Base-by-base conservation (phyloP, 495 filamentous ascomycete genomes). In the Lasiosphaeria hispida region DNA sequence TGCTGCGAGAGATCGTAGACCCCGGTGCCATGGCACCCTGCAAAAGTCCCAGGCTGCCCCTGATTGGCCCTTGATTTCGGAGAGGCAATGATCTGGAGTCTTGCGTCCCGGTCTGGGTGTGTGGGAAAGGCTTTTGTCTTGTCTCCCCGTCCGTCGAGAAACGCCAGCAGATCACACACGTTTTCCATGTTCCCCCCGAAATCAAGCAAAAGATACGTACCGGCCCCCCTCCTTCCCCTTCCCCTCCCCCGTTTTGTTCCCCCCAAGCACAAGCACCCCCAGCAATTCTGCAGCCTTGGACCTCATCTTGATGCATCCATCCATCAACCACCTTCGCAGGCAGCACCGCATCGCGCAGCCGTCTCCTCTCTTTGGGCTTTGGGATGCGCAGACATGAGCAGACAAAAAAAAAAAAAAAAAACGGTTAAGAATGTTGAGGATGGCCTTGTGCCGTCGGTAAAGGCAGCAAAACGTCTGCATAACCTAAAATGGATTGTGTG, bases 1-100 rank as follows among this genome's bases (percentile, higher is more conserved):
- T 23, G 47, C 41, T 60, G 53, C 60, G 38, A 35, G 41, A 60
- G 60, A 65, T 65, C 60, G 55, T 59, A 59, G 62, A 61, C 63
- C 62, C 63, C 63, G 55, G 58, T 52, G 60, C 65, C 63, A 56
- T 61, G 65, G 63, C 59, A 65, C 65, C 63, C 65, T 55, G 53
- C 59, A 55, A 37, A 47, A 53, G 41, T 45, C 44, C 52, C 49
- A 51, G 19, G 33, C 15, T 8, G 30, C 49, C 35, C 36, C 53
- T 62, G 59, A 67, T 67, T 67, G 64, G 64, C 39, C 19, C 41
- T 10, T 38, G 38, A 35, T 15, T 40, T 35, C 35, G 44, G 41
- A 51, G 49, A 47, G 41, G 42, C 49, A 60, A 54, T 48, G 43
- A 60, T 60, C 57, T 48, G 43, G 47, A 48, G 23, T 30, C 23